Conservation (phyloP, 164 flowering plant genomes). For the Pachysandra terminalis region DNA sequence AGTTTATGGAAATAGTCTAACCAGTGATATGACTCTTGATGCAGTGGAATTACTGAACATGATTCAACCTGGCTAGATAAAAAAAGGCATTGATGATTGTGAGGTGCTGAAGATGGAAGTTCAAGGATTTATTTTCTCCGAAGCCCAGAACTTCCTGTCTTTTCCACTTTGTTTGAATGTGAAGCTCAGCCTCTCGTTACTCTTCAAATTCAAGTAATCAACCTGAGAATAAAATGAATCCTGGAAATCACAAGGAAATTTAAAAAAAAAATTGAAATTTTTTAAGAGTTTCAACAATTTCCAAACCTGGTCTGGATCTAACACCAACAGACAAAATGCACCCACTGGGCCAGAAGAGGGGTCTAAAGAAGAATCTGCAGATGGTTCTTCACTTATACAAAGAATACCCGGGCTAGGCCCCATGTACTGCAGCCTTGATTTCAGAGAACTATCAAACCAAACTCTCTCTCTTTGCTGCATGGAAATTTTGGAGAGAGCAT, state of each 20-base stretch:
- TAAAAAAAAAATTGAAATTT: not conserved
- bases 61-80: too few relatives aligned
- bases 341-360: constrained; percentile 63
- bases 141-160: constrained; percentile 51
- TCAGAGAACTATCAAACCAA: constrained; percentile 76
- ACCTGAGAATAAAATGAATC: constrained; percentile 40
- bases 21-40: too few relatives aligned
- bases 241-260: not conserved
- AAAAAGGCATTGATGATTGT: too few relatives aligned
- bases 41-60: too few relatives aligned
- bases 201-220: constrained; percentile 88
- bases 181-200: constrained; percentile 50
- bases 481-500: constrained; percentile 10
- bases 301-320: constrained; percentile 56
- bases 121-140: constrained; percentile 56
- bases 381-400: constrained; percentile 39
- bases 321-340: constrained; percentile 46
- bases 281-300: not conserved
- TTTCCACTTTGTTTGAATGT: constrained; percentile 24
- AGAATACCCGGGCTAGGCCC: constrained; percentile 74
- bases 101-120: not conserved
- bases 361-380: constrained; percentile 35
- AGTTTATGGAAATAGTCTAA: constrained; percentile 10
- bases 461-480: constrained; percentile 76
- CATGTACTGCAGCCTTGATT: constrained; percentile 70